Percentiles rank a stretch among this genome's conserved stretches.
These are phyloP conservation scores for Sporobolus alterniflorus DNA, from an alignment of 202 grass and related monocot genomes.

Conservation along the genomic window DNA sequence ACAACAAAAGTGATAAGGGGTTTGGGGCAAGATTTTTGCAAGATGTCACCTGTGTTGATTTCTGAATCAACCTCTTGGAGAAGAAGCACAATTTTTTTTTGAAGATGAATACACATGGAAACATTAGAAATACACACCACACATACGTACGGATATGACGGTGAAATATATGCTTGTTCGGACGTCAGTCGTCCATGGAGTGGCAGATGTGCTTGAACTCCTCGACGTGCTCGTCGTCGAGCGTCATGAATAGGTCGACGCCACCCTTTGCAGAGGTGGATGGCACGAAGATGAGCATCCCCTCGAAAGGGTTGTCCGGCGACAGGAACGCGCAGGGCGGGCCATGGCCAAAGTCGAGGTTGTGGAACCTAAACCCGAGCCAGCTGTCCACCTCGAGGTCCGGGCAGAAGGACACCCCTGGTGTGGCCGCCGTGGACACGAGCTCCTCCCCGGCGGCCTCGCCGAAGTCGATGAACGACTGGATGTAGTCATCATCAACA, in stretches of 20 bases:
- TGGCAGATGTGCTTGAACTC: conserved; percentile 35
- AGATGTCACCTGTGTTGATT: too few species aligned
- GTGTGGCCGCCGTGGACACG: background rate
- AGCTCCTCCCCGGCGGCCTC: conserved; percentile 3
- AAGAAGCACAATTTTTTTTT: too few species aligned
- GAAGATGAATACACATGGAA: too few species aligned
- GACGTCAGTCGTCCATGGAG: conserved; percentile 12
- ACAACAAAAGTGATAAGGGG: too few species aligned
- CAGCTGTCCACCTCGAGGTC: conserved; percentile 46
- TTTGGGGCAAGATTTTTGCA: too few species aligned
- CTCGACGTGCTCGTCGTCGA: background rate
- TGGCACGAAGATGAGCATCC: conserved; percentile 27
- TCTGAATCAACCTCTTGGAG: too few species aligned
- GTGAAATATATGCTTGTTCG: too few species aligned
- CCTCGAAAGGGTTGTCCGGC: conserved; percentile 38
- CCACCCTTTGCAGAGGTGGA: background rate
- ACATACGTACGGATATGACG: too few species aligned
- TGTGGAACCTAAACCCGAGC: conserved; percentile 32
- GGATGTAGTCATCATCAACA: conserved; percentile 34
- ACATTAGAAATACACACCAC: too few species aligned
- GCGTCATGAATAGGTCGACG: conserved; percentile 17
- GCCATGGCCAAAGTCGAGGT: conserved; percentile 29
- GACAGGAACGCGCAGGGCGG: conserved; percentile 17
- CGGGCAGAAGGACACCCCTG: background rate
- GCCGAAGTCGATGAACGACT: conserved; percentile 49